phyloP scores from a whole-genome alignment of 208 protist species.

The Leishmania aethiopica region DNA sequence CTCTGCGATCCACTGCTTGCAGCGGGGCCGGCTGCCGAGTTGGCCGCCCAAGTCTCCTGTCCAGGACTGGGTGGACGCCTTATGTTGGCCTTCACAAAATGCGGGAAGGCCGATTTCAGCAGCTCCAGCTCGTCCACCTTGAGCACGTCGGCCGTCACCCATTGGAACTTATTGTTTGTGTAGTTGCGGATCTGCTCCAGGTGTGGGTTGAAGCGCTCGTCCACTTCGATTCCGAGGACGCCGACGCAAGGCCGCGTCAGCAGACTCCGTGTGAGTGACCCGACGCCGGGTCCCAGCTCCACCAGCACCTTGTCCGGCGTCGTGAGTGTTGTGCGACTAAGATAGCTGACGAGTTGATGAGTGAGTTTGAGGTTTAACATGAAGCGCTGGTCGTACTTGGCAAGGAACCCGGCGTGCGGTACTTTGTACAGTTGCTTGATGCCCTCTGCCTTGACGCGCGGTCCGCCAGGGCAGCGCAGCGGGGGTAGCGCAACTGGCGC shows the following conservation, averaged over 20 bases:
- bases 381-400: slow-evolving; percentile 90
- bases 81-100: slow-evolving; percentile 58
- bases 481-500: slow-evolving; percentile 46
- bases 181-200: slow-evolving; percentile 81
- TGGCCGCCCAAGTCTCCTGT: not conserved
- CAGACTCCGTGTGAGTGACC: slow-evolving; percentile 83
- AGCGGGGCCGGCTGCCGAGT: not conserved
- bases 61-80: slow-evolving; percentile 28
- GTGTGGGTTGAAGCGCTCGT: slow-evolving; percentile 82
- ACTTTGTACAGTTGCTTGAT: slow-evolving; percentile 90
- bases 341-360: slow-evolving; percentile 71
- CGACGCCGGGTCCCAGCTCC: slow-evolving; percentile 84
- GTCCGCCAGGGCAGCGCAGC: slow-evolving; percentile 83
- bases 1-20: not conserved
- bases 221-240: slow-evolving; percentile 81
- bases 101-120: slow-evolving; percentile 51
- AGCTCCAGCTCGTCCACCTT: slow-evolving; percentile 75
- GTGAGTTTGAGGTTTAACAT: slow-evolving; percentile 90
- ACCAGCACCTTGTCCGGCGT: slow-evolving; percentile 83
- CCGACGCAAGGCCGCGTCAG: slow-evolving; percentile 83
- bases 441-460: slow-evolving; percentile 74
- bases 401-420: slow-evolving; percentile 78
- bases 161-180: slow-evolving; percentile 87
- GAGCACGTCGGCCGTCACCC: slow-evolving; percentile 86
- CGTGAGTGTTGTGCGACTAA: slow-evolving; percentile 67